Base-by-base conservation (phyloP, 345 rosid species). In the Populus euphratica region DNA sequence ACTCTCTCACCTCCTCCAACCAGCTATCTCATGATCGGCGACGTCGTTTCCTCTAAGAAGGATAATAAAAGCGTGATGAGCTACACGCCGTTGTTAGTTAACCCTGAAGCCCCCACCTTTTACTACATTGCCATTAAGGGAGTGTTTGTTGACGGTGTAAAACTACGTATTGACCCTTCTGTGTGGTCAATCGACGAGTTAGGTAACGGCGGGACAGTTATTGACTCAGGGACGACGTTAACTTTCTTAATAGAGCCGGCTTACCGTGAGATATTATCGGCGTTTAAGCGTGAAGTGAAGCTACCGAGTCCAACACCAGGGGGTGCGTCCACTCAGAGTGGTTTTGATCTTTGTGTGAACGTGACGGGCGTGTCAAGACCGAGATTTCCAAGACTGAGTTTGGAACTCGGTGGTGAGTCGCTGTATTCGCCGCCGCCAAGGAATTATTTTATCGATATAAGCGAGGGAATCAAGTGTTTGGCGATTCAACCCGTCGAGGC, bases 181-280 rank as follows among this genome's bases (percentile, higher is more conserved):
- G 88, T 91, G 31, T 94, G 98, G 98, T 85, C 86, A 44, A 79
- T 94, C 31, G 95, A 91, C 70, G 84, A 80, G 63, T 50, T 39
- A 39, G 97, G 98, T 47, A 89, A 88, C 88, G 96, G 98, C 25
- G 98, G 97, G 74, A 94, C 96, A 50, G 85, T 94, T 76, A 80
- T 92, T 21, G 98, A 92, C 54, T 91, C 98, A 18, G 97, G 97
- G 0, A 94, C 98, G 21, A 92, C 98, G 0, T 68, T 94, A 33
- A 85, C 92, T 0, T 85, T 91, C 80, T 14, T 94, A 0, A 76
- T 85, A 0, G 86, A 87, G 63, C 85, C 91, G 2, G 93, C 93
- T 5, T 94, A 92, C 77, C 74, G 79, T 21, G 72, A 68, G 68
- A 78, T 94, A 9, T 39, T 92, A 47, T 73, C 83, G 10, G 89